Base-by-base conservation (phyloP, 306 rosid species). In the Castanea crenata region DNA sequence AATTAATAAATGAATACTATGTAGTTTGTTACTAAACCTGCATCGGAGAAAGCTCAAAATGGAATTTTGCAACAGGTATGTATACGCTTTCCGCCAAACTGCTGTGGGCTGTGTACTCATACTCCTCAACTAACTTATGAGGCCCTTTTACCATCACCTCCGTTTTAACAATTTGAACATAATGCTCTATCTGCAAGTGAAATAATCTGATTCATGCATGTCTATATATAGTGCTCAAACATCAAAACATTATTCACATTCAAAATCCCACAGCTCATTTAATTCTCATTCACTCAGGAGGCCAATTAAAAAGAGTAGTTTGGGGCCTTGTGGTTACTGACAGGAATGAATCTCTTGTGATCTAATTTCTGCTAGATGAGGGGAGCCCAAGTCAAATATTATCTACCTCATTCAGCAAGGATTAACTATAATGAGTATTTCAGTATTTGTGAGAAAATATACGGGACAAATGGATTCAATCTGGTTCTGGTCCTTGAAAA, bases 61-160 rank as follows among this genome's bases (percentile, higher is more conserved):
- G 99, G 88, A 95, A 95, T 81, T 90, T 95, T 14, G 92, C 89
- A 78, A 89, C 97, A 41, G 99, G 99, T 34, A 95, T 72, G 82
- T 88, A 27, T 4, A 83, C 19, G 78, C 93, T 95, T 64, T 91
- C 96, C 20, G 83, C 89, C 81, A 88, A 78, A 82, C 85, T 95
- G 91, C 98, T 95, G 87, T 95, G 99, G 5, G 98, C 97, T 38
- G 99, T 95, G 88, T 95, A 95, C 87, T 95, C 99, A 25, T 95
- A 91, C 80, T 95, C 99, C 91, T 89, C 96, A 23, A 95, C 71
- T 89, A 91, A 81, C 80, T 83, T 85, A 69, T 83, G 81, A 41
- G 86, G 83, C 72, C 84, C 87, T 38, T 87, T 88, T 32, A 84
- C 82, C 59, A 86, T 55, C 77, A 95, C 98, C 83, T 95, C 98